These are phyloP conservation scores for Metrosideros polymorpha DNA, from an alignment of 441 rosid species.

Conservation along the genomic window DNA sequence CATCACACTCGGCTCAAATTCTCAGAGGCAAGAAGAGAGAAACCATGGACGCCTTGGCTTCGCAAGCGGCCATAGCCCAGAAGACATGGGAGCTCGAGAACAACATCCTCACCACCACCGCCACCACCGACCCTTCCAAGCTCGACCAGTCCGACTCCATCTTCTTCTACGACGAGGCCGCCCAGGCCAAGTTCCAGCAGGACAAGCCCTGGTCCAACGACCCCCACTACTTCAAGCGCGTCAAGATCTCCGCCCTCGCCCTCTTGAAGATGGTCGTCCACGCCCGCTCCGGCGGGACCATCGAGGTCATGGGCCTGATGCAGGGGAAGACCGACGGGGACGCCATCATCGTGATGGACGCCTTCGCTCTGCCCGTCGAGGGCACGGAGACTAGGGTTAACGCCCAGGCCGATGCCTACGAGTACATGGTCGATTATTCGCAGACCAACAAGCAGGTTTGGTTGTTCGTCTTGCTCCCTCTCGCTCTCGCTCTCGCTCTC, in stretches of 20 bases:
- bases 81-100: slow-evolving; percentile 98
- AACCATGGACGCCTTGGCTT: slow-evolving; percentile 42
- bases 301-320: slow-evolving; percentile 98
- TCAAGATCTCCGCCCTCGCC: slow-evolving; percentile 93
- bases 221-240: slow-evolving; percentile 94
- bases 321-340: slow-evolving; percentile 98
- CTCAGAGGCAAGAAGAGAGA: not conserved
- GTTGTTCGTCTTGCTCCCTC: not conserved
- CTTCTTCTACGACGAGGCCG: slow-evolving; percentile 73
- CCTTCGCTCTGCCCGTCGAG: slow-evolving; percentile 95
- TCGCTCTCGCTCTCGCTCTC: too few relatives aligned
- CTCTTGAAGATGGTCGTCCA: slow-evolving; percentile 98
- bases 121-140: slow-evolving; percentile 11
- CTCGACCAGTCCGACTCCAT: slow-evolving; percentile 57
- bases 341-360: slow-evolving; percentile 95
- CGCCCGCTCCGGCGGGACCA: slow-evolving; percentile 99
- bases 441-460: slow-evolving; percentile 90
- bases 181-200: slow-evolving; percentile 66
- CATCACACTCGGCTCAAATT: not conserved
- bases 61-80: slow-evolving; percentile 61
- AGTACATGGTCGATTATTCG: slow-evolving; percentile 94
- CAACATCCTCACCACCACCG: slow-evolving; percentile 52
- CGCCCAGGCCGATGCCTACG: slow-evolving; percentile 98
- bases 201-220: slow-evolving; percentile 94
- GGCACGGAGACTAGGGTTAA: slow-evolving; percentile 99